Evolutionary conservation across 2,329 filamentous ascomycete species (phyloP), one percentile per base, ranked within the genome.

Genomic region (Davidsoniella neocaledoniae): DNA sequence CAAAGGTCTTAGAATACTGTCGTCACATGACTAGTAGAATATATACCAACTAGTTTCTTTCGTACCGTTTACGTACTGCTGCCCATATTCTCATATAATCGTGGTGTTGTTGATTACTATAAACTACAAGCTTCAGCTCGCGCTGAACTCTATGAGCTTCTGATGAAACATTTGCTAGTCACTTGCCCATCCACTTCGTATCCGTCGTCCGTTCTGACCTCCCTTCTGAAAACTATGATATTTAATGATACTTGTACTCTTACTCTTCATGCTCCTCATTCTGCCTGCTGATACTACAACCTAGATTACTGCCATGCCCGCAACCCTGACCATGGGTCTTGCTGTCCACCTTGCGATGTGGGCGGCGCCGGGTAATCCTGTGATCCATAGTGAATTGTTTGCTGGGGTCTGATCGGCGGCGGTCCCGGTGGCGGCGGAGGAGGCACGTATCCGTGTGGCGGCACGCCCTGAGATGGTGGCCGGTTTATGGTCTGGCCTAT

Each of bases 381-480:
- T 25, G 60, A 60, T 5, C 65, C 64, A 55, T 77, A 74, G 55
- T 77, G 72, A 25, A 76, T 71, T 8, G 74, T 79, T 60, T 79
- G 76, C 59, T 79, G 76, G 29, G 74, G 74, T 3, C 75, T 75
- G 56, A 79, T 58, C 1, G 76, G 76, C 6, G 76, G 76, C 3
- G 76, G 76, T 0, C 75, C 76, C 0, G 77, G 77, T 1, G 77
- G 76, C 1, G 77, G 77, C 5, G 77, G 76, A 2, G 77, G 77
- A 4, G 75, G 77, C 37, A 81, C 72, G 54, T 78, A 79, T 3
- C 76, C 75, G 0, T 68, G 66, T 12, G 75, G 73, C 26, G 74
- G 67, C 49, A 71, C 73, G 21, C 63, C 62, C 36, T 62, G 60
- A 42, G 53, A 57, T 36, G 49, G 42, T 12, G 51, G 48, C 38